Evolutionary conservation across 495 filamentous ascomycete genomes (phyloP).

Genomic region (Antarctomyces pellizariae): DNA sequence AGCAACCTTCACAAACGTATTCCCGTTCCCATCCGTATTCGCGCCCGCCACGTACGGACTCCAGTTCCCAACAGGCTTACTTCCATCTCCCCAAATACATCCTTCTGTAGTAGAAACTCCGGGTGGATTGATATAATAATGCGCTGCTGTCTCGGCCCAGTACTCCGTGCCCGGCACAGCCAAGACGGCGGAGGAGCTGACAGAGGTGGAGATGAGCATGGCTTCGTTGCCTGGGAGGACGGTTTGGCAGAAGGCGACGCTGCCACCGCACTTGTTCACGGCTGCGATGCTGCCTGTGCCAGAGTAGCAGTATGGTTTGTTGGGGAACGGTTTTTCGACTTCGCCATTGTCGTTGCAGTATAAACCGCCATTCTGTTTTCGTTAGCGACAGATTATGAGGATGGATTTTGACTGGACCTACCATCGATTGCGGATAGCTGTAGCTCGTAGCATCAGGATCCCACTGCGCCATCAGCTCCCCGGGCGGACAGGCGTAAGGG

Average conservation of each 20-base stretch:
- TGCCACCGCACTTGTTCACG: constrained; percentile 34
- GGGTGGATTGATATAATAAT: constrained; percentile 68
- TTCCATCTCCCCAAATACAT: constrained; percentile 47
- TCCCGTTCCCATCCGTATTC: constrained; percentile 38
- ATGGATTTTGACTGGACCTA: constrained; percentile 19
- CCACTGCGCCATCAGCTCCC: constrained; percentile 64
- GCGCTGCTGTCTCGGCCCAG: constrained; percentile 51
- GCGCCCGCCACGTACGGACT: constrained; percentile 56
- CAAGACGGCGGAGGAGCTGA: constrained; percentile 27
- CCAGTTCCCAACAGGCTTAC: constrained; percentile 56
- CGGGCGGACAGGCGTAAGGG: constrained; percentile 55
- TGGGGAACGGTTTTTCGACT: constrained; percentile 46
- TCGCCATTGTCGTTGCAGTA: constrained; percentile 46
- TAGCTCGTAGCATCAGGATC: constrained; percentile 44
- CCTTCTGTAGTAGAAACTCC: constrained; percentile 33
- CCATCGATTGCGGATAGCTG: constrained; percentile 48
- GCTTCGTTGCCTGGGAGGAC: constrained; percentile 71
- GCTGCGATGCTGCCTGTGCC: constrained; percentile 40
- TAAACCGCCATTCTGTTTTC: constrained; percentile 43
- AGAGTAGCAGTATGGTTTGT: constrained; percentile 45
- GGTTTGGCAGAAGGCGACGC: constrained; percentile 61
- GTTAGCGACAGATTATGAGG: constrained; percentile 11
- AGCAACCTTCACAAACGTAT: constrained; percentile 53
- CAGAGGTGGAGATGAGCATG: constrained; percentile 63
- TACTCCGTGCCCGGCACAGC: constrained; percentile 50